Evolutionary conservation across 139 green algal genomes (phyloP).

Genomic region (Pleodorina starrii): DNA sequence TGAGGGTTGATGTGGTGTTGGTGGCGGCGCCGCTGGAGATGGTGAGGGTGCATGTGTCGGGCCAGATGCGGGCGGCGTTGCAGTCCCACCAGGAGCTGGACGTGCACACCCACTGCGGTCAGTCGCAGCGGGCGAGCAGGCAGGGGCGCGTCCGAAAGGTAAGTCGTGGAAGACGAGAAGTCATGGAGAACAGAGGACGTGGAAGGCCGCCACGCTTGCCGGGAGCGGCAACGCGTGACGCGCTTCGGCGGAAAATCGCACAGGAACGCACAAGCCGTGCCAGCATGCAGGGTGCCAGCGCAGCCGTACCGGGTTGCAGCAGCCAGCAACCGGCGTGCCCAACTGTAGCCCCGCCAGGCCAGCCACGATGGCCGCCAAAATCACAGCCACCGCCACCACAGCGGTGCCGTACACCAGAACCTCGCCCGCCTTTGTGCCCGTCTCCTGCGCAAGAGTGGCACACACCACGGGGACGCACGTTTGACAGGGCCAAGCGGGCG

Average conservation of each 20-base stretch:
- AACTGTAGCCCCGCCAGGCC: slow-evolving; percentile 41
- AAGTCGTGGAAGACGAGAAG: background rate
- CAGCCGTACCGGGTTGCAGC: slow-evolving; percentile 25
- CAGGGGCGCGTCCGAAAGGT: background rate
- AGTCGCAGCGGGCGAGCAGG: background rate
- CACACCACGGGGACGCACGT: too few relatives aligned
- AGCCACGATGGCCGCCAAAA: slow-evolving; percentile 16
- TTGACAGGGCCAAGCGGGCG: too few relatives aligned
- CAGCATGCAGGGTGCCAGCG: too few relatives aligned
- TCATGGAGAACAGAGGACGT: background rate
- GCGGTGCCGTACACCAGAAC: background rate
- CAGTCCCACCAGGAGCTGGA: slow-evolving; percentile 46
- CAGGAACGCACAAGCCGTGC: too few relatives aligned
- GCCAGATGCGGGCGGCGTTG: slow-evolving; percentile 33
- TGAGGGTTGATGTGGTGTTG: slow-evolving; percentile 11
- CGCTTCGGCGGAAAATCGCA: too few relatives aligned
- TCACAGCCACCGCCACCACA: background rate
- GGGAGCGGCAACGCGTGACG: too few relatives aligned
- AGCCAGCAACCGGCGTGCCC: slow-evolving; percentile 11
- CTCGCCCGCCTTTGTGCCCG: background rate
- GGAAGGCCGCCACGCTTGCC: too few relatives aligned
- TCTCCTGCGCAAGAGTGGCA: background rate
- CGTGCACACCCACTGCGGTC: slow-evolving; percentile 55
- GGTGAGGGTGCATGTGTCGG: slow-evolving; percentile 10
- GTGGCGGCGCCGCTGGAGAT: background rate